Conservation (phyloP, 108 stramenopile genomes). For the Nitzschia inconspicua region DNA sequence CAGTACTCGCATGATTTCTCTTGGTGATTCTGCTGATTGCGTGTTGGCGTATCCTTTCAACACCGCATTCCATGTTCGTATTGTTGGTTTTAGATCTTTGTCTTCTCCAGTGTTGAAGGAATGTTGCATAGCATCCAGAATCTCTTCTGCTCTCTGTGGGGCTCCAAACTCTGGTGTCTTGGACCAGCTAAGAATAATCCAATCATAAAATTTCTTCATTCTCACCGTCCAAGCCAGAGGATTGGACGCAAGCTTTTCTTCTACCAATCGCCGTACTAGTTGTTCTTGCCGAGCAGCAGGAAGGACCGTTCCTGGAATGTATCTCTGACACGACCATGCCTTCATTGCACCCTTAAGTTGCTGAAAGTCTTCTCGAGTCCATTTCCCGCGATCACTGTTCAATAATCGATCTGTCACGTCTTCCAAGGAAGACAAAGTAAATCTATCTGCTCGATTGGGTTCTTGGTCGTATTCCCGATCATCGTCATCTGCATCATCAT, state of each 20-base stretch:
- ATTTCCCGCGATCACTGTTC: slow-evolving; percentile 5
- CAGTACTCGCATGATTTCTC: slow-evolving; percentile 15
- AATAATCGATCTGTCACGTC: slow-evolving; percentile 9
- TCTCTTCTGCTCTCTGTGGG: slow-evolving; percentile 20
- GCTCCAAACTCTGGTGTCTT: slow-evolving; percentile 10
- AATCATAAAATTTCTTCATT: slow-evolving; percentile 12
- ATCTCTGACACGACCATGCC: slow-evolving; percentile 2
- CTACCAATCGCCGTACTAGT: slow-evolving; percentile 11
- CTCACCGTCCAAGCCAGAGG: neutral
- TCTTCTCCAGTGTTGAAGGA: slow-evolving; percentile 6
- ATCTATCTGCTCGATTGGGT: neutral
- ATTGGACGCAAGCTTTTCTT: slow-evolving; percentile 18
- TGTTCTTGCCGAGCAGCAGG: slow-evolving; percentile 12
- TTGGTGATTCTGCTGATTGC: slow-evolving; percentile 5
- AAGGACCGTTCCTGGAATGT: neutral
- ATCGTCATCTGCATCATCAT: neutral
- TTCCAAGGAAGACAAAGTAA: slow-evolving; percentile 4
- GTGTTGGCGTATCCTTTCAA: slow-evolving; percentile 10
- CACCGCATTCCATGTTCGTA: slow-evolving; percentile 22
- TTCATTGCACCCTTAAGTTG: neutral
- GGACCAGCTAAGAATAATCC: slow-evolving; percentile 28
- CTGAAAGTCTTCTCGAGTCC: slow-evolving; percentile 2
- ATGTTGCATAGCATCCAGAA: slow-evolving; percentile 25
- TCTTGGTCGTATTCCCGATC: neutral
- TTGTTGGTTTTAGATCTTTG: slow-evolving; percentile 14